A percentile compares a stretch with the other conserved stretches of the same genome.
Conservation (phyloP, 305 asterid species). For the Ilex paraguariensis region DNA sequence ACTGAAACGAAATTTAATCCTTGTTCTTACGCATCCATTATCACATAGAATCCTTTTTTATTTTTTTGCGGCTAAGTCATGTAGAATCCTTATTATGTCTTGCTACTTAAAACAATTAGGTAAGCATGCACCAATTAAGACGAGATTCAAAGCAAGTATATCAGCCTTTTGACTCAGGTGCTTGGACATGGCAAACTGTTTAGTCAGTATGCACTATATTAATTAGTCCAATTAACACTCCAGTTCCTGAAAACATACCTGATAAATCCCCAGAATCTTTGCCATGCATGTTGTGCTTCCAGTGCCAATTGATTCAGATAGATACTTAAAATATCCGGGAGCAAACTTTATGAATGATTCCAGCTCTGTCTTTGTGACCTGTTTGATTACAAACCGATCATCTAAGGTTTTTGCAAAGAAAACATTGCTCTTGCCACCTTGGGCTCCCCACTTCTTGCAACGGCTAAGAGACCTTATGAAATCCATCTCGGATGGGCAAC, state of each 20-base stretch:
- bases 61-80: no score
- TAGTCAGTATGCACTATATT: not conserved
- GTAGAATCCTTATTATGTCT: no score
- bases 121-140: not conserved
- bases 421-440: slow-evolving; percentile 3
- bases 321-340: slow-evolving; percentile 7
- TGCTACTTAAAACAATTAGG: no score
- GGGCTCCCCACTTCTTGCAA: slow-evolving; percentile 9
- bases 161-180: not conserved
- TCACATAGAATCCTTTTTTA: no score
- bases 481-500: slow-evolving; percentile 9
- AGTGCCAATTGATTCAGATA: slow-evolving; percentile 5
- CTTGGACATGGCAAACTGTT: not conserved
- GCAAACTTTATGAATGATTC: slow-evolving; percentile 11
- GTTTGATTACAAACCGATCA: slow-evolving; percentile 10
- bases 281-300: slow-evolving; percentile 1
- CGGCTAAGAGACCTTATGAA: slow-evolving; percentile 8
- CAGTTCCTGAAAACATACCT: slow-evolving; percentile 1
- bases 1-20: no score
- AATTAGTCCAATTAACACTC: not conserved
- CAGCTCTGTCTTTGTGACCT: slow-evolving; percentile 8
- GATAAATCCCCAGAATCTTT: slow-evolving; percentile 1
- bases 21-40: no score
- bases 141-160: not conserved
- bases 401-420: slow-evolving; percentile 10